A percentile compares a stretch with the other conserved stretches of the same genome.
Evolutionary conservation across 2,329 filamentous ascomycete species (phyloP).

Genomic region (Cordyceps militaris): DNA sequence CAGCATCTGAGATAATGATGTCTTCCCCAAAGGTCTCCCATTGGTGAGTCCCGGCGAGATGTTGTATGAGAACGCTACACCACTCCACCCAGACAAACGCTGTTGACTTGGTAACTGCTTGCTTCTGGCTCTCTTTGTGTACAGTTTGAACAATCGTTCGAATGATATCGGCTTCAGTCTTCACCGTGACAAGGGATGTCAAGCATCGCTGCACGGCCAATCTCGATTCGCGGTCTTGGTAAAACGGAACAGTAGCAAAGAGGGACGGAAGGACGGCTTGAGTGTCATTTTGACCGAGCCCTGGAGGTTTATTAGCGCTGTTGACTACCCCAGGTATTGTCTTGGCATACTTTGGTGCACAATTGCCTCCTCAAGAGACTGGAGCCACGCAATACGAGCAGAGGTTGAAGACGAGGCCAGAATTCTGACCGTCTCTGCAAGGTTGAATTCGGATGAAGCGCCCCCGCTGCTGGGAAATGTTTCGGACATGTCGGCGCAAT

Average conservation of each 20-base stretch:
- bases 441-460: slow-evolving; percentile 38
- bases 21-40: slow-evolving; percentile 61
- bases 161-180: slow-evolving; percentile 49
- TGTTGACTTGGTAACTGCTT: slow-evolving; percentile 67
- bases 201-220: slow-evolving; percentile 78
- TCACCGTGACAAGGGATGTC: slow-evolving; percentile 53
- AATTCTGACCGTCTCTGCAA: slow-evolving; percentile 40
- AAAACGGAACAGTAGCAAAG: slow-evolving; percentile 81
- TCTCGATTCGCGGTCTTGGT: slow-evolving; percentile 78
- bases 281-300: slow-evolving; percentile 41
- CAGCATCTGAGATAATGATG: slow-evolving; percentile 61
- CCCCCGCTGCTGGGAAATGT: slow-evolving; percentile 36
- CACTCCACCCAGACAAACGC: slow-evolving; percentile 89
- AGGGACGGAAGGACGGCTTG: slow-evolving; percentile 60
- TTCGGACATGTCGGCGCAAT: slow-evolving; percentile 29
- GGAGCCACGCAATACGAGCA: slow-evolving; percentile 47
- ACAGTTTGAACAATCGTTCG: slow-evolving; percentile 60
- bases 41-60: slow-evolving; percentile 52
- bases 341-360: slow-evolving; percentile 42
- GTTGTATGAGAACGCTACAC: slow-evolving; percentile 73
- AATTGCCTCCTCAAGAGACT: slow-evolving; percentile 50
- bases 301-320: slow-evolving; percentile 23
- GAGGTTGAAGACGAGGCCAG: slow-evolving; percentile 57
- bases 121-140: slow-evolving; percentile 66
- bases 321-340: not conserved